Conservation (phyloP, 1,139 yeast genomes). For the Nakaseomyces kungkrabaensis region DNA sequence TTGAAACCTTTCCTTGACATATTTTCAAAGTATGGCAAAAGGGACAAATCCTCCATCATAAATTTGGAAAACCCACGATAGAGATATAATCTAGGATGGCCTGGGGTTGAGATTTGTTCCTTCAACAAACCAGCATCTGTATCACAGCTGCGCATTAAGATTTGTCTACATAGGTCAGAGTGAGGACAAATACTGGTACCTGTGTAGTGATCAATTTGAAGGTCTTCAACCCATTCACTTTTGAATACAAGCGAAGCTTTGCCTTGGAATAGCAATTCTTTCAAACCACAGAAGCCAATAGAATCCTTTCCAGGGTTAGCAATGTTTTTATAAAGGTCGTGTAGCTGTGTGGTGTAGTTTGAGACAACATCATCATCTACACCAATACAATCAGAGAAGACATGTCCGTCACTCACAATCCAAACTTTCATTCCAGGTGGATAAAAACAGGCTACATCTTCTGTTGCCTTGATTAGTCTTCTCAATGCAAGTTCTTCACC, state of each 20-base stretch:
- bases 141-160: constrained; percentile 35
- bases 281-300: constrained; percentile 33
- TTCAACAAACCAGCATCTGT: constrained; percentile 34
- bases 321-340: constrained; percentile 31
- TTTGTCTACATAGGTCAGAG: constrained; percentile 32
- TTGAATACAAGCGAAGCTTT: constrained; percentile 21
- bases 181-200: constrained; percentile 30
- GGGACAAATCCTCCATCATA: constrained; percentile 47
- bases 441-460: constrained; percentile 34
- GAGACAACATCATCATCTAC: constrained; percentile 46
- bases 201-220: constrained; percentile 29
- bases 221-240: constrained; percentile 23
- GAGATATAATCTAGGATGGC: constrained; percentile 43
- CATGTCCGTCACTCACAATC: constrained; percentile 59
- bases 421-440: constrained; percentile 47
- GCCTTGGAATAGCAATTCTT: constrained; percentile 31
- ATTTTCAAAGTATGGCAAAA: constrained; percentile 33
- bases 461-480: constrained; percentile 28
- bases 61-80: constrained; percentile 51
- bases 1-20: constrained; percentile 42
- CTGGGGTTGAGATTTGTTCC: constrained; percentile 29
- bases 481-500: constrained; percentile 35
- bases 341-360: constrained; percentile 37
- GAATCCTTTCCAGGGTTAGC: constrained; percentile 15
- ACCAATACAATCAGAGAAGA: constrained; percentile 52